Evolutionary conservation across 106 monocot genomes (phyloP), one percentile per base, ranked within the genome.

Genomic region (Dendrobium officinale): DNA sequence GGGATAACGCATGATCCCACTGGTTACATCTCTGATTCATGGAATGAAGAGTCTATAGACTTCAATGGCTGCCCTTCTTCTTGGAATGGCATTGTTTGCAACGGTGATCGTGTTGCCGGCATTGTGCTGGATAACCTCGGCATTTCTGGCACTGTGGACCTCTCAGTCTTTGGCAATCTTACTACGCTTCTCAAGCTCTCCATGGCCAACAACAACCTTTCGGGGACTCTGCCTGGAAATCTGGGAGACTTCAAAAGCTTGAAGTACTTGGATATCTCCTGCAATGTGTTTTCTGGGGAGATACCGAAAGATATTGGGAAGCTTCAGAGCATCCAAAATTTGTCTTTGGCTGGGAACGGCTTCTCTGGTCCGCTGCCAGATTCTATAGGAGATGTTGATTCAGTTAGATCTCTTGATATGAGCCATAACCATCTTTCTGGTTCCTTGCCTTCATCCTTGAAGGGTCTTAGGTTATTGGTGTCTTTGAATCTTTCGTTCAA

Each of bases 31-130:
- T 24, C 80, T 10, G 91, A 89, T 24, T 98, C 98, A 0, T 98
- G 98, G 98, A 95, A 90, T 51, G 98, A 98, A 77, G 95, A 98
- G 74, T 92, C 98, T 6, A 86, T 98, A 45, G 95, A 98, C 64
- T 95, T 90, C 86, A 88, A 95, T 59, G 98, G 98, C 77, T 98
- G 98, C 86, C 98, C 98, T 4, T 85, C 95, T 1, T 95, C 95
- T 2, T 98, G 98, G 98, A 98, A 95, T 40, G 98, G 98, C 59
- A 86, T 98, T 51, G 88, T 98, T 26, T 98, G 98, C 78, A 88
- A 79, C 41, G 92, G 88, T 9, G 92, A 77, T 9, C 82, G 84
- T 27, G 91, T 98, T 20, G 94, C 92, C 9, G 92, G 89, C 26
- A 82, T 98, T 0, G 88, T 95, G 3, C 88, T 98, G 9, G 92